Percentiles rank a stretch among this genome's conserved stretches.
These are phyloP conservation scores for Trypanosoma brucei DNA, from an alignment of 208 protist species.

Conservation along the genomic window DNA sequence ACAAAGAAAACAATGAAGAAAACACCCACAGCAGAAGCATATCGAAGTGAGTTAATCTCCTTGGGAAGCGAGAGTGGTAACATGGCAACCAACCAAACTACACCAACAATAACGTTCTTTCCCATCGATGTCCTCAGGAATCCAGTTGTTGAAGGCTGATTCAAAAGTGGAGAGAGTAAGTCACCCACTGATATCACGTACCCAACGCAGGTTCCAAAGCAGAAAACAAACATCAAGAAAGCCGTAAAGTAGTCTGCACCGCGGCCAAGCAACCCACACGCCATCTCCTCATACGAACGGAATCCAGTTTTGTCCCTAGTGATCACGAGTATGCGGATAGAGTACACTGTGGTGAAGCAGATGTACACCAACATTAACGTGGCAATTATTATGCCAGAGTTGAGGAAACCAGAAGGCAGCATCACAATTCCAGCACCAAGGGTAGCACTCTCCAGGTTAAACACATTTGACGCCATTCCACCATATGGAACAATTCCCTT, in stretches of 20 bases:
- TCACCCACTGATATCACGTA: conserved; percentile 79
- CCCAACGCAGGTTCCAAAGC: conserved; percentile 70
- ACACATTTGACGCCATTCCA: conserved; percentile 50
- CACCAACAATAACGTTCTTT: conserved; percentile 35
- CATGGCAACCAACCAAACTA: conserved; percentile 68
- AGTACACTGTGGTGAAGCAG: conserved; percentile 64
- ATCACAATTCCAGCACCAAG: conserved; percentile 78
- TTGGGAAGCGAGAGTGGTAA: conserved; percentile 75
- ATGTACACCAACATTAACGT: conserved; percentile 43
- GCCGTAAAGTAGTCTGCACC: conserved; percentile 69
- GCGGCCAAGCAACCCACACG: conserved; percentile 47
- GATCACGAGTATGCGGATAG: conserved; percentile 61
- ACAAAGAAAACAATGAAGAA: conserved; percentile 74
- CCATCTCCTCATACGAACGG: conserved; percentile 77
- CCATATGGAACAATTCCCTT: conserved; percentile 51
- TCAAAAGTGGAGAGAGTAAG: conserved; percentile 52
- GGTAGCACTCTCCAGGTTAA: conserved; percentile 73
- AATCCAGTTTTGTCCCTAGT: conserved; percentile 60
- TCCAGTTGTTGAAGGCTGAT: conserved; percentile 21
- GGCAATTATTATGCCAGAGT: conserved; percentile 59
- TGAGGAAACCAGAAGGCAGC: conserved; percentile 59
- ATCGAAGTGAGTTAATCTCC: conserved; percentile 86
- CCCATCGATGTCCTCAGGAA: conserved; percentile 42
- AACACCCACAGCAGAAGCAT: conserved; percentile 66
- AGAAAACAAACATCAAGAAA: conserved; percentile 76